These are phyloP conservation scores for Hypoxylon sp. DNA, from an alignment of 2,329 filamentous ascomycete genomes.

Conservation along the genomic window DNA sequence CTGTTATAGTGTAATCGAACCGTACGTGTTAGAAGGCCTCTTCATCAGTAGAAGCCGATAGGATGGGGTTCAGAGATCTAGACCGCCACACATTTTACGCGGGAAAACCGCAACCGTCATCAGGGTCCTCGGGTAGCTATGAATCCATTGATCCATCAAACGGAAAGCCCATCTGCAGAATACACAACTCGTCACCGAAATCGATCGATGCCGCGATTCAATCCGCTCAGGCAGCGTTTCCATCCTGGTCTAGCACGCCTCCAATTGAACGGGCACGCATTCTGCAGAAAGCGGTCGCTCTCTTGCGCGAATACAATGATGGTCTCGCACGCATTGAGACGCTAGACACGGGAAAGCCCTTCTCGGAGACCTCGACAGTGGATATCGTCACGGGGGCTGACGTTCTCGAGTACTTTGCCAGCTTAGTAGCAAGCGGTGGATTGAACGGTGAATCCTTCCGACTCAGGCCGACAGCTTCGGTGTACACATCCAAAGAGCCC, in stretches of 20 bases:
- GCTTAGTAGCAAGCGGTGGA: conserved; percentile 80
- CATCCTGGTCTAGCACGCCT: conserved; percentile 80
- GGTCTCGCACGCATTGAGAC: conserved; percentile 84
- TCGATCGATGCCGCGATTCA: conserved; percentile 79
- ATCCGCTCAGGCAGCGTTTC: conserved; percentile 79
- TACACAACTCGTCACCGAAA: conserved; percentile 75
- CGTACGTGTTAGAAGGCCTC: neutral
- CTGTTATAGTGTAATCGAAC: conserved; percentile 2
- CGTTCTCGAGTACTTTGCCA: conserved; percentile 88
- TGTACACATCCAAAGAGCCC: conserved; percentile 85
- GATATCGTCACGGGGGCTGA: conserved; percentile 87
- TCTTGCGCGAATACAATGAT: conserved; percentile 83
- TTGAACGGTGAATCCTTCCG: conserved; percentile 84
- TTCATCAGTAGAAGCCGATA: conserved; percentile 25
- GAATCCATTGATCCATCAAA: conserved; percentile 81
- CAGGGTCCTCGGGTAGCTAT: conserved; percentile 72
- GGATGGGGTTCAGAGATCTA: conserved; percentile 43
- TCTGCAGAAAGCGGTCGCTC: conserved; percentile 78
- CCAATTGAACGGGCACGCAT: conserved; percentile 81
- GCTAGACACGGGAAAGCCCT: conserved; percentile 87
- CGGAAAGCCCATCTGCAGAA: conserved; percentile 74
- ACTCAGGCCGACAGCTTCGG: conserved; percentile 80
- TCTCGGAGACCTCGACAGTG: conserved; percentile 84
- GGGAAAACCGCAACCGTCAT: conserved; percentile 73
- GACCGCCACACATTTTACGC: conserved; percentile 79